Conservation (phyloP, 1,284 basidiomycete species). For the Fomitopsis palustris region DNA sequence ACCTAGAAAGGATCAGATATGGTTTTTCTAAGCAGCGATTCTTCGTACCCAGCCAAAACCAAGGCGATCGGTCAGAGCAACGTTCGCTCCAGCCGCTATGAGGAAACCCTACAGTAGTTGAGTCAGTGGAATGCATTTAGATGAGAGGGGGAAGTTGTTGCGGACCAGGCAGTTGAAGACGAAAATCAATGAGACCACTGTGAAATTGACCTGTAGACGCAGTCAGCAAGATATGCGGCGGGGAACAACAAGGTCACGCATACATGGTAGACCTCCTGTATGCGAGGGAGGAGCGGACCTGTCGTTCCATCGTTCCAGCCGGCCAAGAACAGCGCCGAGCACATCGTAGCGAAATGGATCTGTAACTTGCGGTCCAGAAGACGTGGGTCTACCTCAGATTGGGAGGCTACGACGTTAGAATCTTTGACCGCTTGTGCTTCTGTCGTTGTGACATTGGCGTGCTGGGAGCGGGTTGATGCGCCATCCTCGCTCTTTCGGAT, state of each 20-base stretch:
- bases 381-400: neutral
- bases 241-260: conserved; percentile 4
- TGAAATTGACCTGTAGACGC: conserved; percentile 34
- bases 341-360: conserved; percentile 37
- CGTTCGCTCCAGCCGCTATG: conserved; percentile 42
- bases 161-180: conserved; percentile 49
- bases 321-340: conserved; percentile 41
- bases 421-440: neutral
- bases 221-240: neutral
- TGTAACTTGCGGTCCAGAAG: conserved; percentile 12
- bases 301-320: conserved; percentile 66
- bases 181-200: conserved; percentile 55
- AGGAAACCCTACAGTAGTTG: conserved; percentile 39
- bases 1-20: conserved; percentile 15
- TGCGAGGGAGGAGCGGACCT: conserved; percentile 53
- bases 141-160: neutral
- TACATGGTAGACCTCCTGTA: conserved; percentile 51
- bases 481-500: neutral
- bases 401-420: neutral
- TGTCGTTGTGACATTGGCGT: no score
- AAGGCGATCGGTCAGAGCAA: conserved; percentile 45
- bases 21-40: neutral
- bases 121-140: neutral
- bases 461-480: neutral
- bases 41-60: conserved; percentile 52